phyloP scores from a whole-genome alignment of 345 rosid species.

The Theobroma cacao region DNA sequence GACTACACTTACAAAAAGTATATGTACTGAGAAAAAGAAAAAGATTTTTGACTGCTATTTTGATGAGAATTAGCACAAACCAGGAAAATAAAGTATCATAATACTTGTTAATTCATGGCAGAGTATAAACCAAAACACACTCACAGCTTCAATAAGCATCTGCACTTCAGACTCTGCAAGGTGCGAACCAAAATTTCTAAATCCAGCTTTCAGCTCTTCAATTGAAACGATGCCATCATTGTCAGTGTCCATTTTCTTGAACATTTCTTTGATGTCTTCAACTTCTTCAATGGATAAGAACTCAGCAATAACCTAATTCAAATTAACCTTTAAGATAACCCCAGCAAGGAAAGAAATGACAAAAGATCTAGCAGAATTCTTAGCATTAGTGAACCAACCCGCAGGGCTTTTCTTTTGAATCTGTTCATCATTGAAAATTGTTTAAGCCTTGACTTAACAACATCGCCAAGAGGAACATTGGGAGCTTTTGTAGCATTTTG shows the following conservation, averaged over 20 bases:
- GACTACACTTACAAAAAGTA: neutral
- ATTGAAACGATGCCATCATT: constrained; percentile 84
- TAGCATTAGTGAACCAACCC: constrained; percentile 55
- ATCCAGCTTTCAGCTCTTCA: constrained; percentile 91
- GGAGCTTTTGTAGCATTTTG: constrained; percentile 98
- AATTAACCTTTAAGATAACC: constrained; percentile 5
- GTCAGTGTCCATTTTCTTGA: constrained; percentile 91
- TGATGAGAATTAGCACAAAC: neutral
- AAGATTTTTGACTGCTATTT: neutral
- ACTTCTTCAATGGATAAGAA: constrained; percentile 89
- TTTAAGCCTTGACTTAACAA: constrained; percentile 92
- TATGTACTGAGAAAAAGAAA: neutral
- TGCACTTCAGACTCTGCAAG: constrained; percentile 95
- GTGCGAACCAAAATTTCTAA: constrained; percentile 66
- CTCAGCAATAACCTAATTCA: constrained; percentile 83
- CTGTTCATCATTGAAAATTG: constrained; percentile 99
- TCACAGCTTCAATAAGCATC: constrained; percentile 97
- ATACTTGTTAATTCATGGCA: constrained; percentile 1
- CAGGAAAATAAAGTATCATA: neutral
- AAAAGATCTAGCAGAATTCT: constrained; percentile 6
- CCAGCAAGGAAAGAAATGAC: neutral
- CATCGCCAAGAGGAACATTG: constrained; percentile 97
- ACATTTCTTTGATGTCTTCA: constrained; percentile 90
- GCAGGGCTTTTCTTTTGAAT: constrained; percentile 98
- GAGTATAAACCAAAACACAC: constrained; percentile 23